phyloP scores from a whole-genome alignment of 805 yeast species.

The Kluyveromyces nonfermentans region DNA sequence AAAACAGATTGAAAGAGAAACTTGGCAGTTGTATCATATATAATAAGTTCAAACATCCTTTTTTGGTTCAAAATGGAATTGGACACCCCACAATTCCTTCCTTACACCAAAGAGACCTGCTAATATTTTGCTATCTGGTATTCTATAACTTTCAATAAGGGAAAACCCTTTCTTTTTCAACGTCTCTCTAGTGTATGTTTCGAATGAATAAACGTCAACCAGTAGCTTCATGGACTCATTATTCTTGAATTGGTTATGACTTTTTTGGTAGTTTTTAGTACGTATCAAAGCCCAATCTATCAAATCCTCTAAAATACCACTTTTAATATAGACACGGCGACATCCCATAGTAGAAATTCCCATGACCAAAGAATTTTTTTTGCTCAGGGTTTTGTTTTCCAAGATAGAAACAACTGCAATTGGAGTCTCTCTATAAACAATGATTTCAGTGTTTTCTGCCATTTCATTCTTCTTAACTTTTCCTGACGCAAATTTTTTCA shows the following conservation, averaged over 20 bases:
- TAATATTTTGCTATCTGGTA: conserved; percentile 21
- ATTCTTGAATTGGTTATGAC: conserved; percentile 22
- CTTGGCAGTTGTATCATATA: background rate
- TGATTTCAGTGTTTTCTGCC: conserved; percentile 44
- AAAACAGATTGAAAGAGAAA: background rate
- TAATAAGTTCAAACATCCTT: conserved; percentile 2
- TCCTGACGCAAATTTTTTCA: conserved; percentile 36
- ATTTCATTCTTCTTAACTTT: conserved; percentile 17
- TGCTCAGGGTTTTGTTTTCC: conserved; percentile 34
- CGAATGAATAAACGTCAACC: conserved; percentile 46
- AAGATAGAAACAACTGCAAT: conserved; percentile 50
- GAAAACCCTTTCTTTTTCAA: conserved; percentile 38
- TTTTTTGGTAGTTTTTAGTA: conserved; percentile 33
- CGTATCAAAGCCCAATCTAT: conserved; percentile 50
- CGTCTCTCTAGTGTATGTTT: conserved; percentile 30
- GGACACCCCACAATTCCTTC: conserved; percentile 29
- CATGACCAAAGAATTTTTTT: conserved; percentile 37
- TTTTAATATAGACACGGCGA: conserved; percentile 55
- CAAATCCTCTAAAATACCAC: conserved; percentile 56
- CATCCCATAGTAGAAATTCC: conserved; percentile 51
- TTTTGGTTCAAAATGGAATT: conserved; percentile 27
- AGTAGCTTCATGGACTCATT: conserved; percentile 31
- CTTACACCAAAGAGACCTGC: conserved; percentile 26
- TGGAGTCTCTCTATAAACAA: conserved; percentile 61
- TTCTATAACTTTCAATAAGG: conserved; percentile 23